Base-by-base conservation (phyloP, 73 alveolate genomes). In the Paramecium biaurelia region DNA sequence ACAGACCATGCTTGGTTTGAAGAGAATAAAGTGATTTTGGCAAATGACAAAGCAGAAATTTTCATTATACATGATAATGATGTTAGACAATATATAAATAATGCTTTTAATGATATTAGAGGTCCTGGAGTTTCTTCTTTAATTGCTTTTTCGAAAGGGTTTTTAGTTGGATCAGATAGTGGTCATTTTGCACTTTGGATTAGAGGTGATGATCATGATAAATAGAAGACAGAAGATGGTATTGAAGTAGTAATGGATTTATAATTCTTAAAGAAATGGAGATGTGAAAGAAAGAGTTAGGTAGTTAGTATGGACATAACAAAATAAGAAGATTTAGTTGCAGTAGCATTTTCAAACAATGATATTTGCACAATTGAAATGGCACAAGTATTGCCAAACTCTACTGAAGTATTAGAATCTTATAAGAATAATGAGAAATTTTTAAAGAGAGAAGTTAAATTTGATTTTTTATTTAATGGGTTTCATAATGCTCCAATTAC, bases 401-500 rank as follows among this genome's bases (percentile, higher is more conserved):
- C 87, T 3, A 76, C 89, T 15, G 94, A 89, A 89, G 87, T 82
- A 23, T 92, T 96, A 8, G 94, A 93, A 42, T 88, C 96, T 1
- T 82, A 94, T 43, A 96, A 97, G n/a, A 86, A 93, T 28, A 95
- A 95, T 85, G 96, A 93, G 53, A 92, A 93, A 57, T 70, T 84
- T 8, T 63, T 92, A 87, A 92, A 92, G 23, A 93, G 89, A 59
- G 99, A 98, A 34, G 94, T 98, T 41, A 98, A 97, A 92, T 97
- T 98, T 93, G 99, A 97, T 92, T 94, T 97, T 42, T 97, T 97
- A 32, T 97, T 99, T 82, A 97, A 96, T 92, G 99, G 99, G 20
- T 98, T 98, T 89, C 99, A 98, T 89, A 96, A 96, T 79, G 99
- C 99, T 1, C 98, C 99, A 24, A 95, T 96, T 24, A 90, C 98